These are phyloP conservation scores for Penicillium sp. DNA, from an alignment of 2,329 filamentous ascomycete species.

Conservation along the genomic window DNA sequence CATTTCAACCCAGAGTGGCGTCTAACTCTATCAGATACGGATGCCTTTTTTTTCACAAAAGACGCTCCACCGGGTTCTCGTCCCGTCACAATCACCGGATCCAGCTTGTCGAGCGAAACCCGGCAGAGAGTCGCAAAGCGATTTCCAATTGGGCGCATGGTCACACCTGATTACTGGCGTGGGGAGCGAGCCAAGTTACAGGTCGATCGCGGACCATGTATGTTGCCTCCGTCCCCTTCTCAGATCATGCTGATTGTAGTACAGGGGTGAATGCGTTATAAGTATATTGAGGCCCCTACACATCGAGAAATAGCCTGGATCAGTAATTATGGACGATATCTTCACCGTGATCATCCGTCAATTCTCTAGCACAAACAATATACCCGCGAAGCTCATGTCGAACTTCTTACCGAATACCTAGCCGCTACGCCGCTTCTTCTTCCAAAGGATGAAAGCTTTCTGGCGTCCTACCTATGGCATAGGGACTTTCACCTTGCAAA, in stretches of 20 bases:
- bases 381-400: slow-evolving; percentile 32
- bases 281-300: slow-evolving; percentile 39
- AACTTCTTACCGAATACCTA: slow-evolving; percentile 40
- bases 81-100: slow-evolving; percentile 31
- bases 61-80: slow-evolving; percentile 40
- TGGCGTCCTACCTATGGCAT: slow-evolving; percentile 44
- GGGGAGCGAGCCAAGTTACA: slow-evolving; percentile 37
- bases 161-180: slow-evolving; percentile 41
- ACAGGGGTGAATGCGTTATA: slow-evolving; percentile 37
- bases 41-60: slow-evolving; percentile 42
- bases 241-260: neutral
- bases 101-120: slow-evolving; percentile 29
- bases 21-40: slow-evolving; percentile 38
- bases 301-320: slow-evolving; percentile 43
- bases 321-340: slow-evolving; percentile 30
- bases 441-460: slow-evolving; percentile 28
- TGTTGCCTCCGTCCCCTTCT: slow-evolving; percentile 18
- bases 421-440: slow-evolving; percentile 34
- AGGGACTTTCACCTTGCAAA: slow-evolving; percentile 44
- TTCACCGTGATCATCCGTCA: slow-evolving; percentile 28
- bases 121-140: slow-evolving; percentile 36
- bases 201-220: slow-evolving; percentile 49
- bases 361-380: slow-evolving; percentile 30
- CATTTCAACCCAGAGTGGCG: neutral
- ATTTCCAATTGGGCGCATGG: slow-evolving; percentile 46